Base-by-base conservation (phyloP, 2,329 filamentous ascomycete genomes). In the Davidsoniella virescens region DNA sequence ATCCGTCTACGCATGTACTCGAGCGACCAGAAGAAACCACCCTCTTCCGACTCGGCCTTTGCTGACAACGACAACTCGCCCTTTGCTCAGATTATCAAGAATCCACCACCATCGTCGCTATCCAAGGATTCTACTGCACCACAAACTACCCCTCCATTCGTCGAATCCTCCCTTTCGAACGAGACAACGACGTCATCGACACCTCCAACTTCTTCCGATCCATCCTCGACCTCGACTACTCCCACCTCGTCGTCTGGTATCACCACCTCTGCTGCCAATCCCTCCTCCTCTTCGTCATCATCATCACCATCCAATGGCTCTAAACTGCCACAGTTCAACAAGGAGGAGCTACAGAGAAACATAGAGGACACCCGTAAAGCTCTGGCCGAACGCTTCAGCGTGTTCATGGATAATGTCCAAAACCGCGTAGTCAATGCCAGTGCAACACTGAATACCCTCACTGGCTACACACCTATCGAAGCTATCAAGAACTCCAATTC, bases 391-490 rank as follows among this genome's bases (percentile, higher is more conserved):
- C 53, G 65, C 55, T 77, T 92, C 62, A 77, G 75, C 44, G 65
- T 73, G 51, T 69, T 93, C 62, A 93, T 96, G 85, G 92, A 98
- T 67, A 80, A 85, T 55, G 64, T 95, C 17, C 87, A 96, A 61
- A 77, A 82, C 29, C 87, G 90, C 58, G 74, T 93, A 43, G 83
- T 94, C 56, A 75, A 82, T 47, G 88, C 88, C 3, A 86, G 86
- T 2, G 85, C 92, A 62, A 83, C 84, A 53, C 76, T 98, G 65
- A 98, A 95, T 65, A 86, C 88, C 59, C 77, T 95, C 49, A 98
- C 92, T 2, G 92, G 92, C 56, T 98, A 96, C 69, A 84, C 84
- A 1, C 80, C 83, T 41, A 96, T 98, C 63, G 88, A 95, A 64
- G 70, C 76, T 20, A 76, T 98, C 57, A 93, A 94, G 62, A 67